Evolutionary conservation across 1,139 yeast genomes (phyloP).

Genomic region (Nakaseomyces kungkrabaensis): DNA sequence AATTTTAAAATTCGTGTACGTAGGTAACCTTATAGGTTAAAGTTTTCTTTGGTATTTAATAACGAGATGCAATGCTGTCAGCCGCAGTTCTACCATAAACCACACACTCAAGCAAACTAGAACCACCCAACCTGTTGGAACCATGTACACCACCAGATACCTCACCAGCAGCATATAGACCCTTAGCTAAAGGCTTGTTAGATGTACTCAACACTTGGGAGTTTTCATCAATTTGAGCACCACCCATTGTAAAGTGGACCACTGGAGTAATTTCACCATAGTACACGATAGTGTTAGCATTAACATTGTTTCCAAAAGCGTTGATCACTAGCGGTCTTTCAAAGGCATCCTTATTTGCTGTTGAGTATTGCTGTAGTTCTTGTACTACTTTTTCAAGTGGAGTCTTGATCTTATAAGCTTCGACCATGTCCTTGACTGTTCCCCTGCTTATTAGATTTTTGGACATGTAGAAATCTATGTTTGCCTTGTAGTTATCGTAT

Average conservation of each 20-base stretch:
- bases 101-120: slow-evolving; percentile 67
- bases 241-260: slow-evolving; percentile 83
- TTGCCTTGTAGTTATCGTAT: slow-evolving; percentile 33
- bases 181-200: slow-evolving; percentile 38
- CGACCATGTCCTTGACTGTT: slow-evolving; percentile 41
- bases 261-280: slow-evolving; percentile 54
- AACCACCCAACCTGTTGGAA: slow-evolving; percentile 65
- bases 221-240: slow-evolving; percentile 54
- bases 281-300: slow-evolving; percentile 20
- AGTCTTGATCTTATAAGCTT: slow-evolving; percentile 27
- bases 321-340: slow-evolving; percentile 27
- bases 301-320: slow-evolving; percentile 19
- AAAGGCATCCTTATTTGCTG: slow-evolving; percentile 25
- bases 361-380: slow-evolving; percentile 40
- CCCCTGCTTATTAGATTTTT: slow-evolving; percentile 52
- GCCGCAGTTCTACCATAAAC: slow-evolving; percentile 54
- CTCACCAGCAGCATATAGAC: slow-evolving; percentile 71
- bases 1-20: too few species aligned
- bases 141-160: slow-evolving; percentile 82
- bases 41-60: neutral
- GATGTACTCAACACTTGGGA: slow-evolving; percentile 43
- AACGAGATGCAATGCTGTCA: slow-evolving; percentile 16
- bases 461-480: slow-evolving; percentile 55
- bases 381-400: slow-evolving; percentile 35
- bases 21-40: too few species aligned